These are phyloP conservation scores for Leptographium galeiforme DNA, from an alignment of 2,329 filamentous ascomycete genomes.

Conservation along the genomic window DNA sequence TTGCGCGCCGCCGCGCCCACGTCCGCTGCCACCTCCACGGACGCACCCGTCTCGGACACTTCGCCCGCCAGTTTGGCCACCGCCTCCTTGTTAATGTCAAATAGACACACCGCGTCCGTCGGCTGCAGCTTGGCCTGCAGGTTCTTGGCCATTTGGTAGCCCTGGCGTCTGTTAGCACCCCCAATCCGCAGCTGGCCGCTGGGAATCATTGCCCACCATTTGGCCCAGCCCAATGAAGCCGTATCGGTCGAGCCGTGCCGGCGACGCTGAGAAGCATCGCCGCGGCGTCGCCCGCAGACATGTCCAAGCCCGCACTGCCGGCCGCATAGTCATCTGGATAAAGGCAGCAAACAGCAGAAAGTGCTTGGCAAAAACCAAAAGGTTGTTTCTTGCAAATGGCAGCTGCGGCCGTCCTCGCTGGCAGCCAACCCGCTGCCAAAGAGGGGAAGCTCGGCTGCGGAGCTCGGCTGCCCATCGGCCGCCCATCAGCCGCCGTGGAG, in stretches of 20 bases:
- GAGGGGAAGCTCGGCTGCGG: background rate
- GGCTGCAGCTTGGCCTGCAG: constrained; percentile 41
- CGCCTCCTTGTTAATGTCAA: constrained; percentile 41
- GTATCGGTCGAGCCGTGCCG: constrained; percentile 36
- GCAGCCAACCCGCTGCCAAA: background rate
- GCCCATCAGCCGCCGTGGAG: background rate
- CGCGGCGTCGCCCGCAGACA: constrained; percentile 20
- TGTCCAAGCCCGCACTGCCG: constrained; percentile 13
- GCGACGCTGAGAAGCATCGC: constrained; percentile 37
- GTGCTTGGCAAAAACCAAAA: background rate
- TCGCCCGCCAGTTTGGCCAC: constrained; percentile 33
- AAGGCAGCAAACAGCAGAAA: background rate
- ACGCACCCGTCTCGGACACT: constrained; percentile 30
- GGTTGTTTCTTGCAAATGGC: background rate
- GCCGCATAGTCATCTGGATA: constrained; percentile 11
- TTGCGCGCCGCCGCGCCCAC: constrained; percentile 35
- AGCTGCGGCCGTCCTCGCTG: background rate
- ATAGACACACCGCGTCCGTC: constrained; percentile 37
- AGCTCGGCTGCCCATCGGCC: background rate
- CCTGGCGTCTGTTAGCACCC: constrained; percentile 22
- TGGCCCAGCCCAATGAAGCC: constrained; percentile 48
- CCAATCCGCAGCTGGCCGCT: background rate
- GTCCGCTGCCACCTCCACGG: constrained; percentile 29
- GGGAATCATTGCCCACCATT: constrained; percentile 33
- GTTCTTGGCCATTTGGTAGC: constrained; percentile 51